A percentile compares a stretch with the other conserved stretches of the same genome.
phyloP scores from a whole-genome alignment of 176 grass and related monocot species.

The Phoenix roebelenii region DNA sequence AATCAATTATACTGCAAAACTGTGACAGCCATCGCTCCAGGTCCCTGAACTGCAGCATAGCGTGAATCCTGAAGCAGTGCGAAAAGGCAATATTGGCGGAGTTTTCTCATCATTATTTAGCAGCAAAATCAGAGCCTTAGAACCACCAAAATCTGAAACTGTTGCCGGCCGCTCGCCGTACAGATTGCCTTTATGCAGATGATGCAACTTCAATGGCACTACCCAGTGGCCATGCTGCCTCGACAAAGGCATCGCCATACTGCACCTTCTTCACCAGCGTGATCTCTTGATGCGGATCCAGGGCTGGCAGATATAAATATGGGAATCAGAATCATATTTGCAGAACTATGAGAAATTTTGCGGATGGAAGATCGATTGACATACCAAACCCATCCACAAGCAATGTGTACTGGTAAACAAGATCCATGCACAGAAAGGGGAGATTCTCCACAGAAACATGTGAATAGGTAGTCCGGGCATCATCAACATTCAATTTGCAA shows the following conservation, averaged over 20 bases:
- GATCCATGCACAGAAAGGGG: constrained; percentile 50
- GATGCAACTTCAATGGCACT: constrained; percentile 43
- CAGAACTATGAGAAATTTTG: no score
- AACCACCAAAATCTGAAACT: no score
- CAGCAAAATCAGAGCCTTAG: no score
- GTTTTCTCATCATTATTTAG: no score
- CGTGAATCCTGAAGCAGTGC: no score
- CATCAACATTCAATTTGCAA: constrained; percentile 19
- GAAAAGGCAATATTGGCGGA: no score
- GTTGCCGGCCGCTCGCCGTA: no score
- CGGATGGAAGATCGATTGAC: background rate
- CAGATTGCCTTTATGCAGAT: background rate
- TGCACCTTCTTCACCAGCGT: constrained; percentile 34
- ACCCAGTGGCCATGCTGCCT: constrained; percentile 36
- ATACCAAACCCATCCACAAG: constrained; percentile 51
- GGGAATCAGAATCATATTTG: background rate
- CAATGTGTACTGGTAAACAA: constrained; percentile 40
- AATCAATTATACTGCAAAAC: no score
- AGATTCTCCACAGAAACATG: background rate
- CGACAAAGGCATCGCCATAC: constrained; percentile 29
- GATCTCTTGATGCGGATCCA: constrained; percentile 31
- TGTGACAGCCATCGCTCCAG: no score
- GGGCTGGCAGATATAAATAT: constrained; percentile 6
- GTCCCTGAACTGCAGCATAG: no score
- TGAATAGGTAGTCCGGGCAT: constrained; percentile 16